Evolutionary conservation across 805 yeast species (phyloP), one percentile per base, ranked within the genome.

Genomic region (Candida fluviatilis): DNA sequence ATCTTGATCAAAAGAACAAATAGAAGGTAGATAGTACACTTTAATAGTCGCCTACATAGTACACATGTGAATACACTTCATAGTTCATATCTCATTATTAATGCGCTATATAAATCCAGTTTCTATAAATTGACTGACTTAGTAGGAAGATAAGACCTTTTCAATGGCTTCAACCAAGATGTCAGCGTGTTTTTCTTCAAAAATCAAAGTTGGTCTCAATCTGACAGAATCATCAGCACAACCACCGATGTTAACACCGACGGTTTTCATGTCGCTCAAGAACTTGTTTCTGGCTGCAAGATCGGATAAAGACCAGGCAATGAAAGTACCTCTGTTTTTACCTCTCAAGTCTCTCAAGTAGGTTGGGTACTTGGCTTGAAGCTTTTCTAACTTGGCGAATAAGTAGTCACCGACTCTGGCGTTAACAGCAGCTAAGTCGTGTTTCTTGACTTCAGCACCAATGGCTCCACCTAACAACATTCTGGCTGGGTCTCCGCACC

Each of bases 401-500:
- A 86, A 64, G 67, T 81, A 84, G 46, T 62, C 73, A 50, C 95
- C 95, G 34, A 82, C 84, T 53, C 70, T 67, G 7, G 64, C 66
- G 39, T 83, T 76, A 46, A 75, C 69, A 25, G 66, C 61, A 34
- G 77, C 72, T 50, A 86, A 73, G 50, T 78, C 75, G 57, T 84
- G 63, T 50, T 77, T 76, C 35, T 67, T 63, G 35, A 84, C 68
- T 66, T 85, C 89, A 48, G 73, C 59, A 52, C 77, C 78, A 56
- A 86, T 83, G 48, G 86, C 79, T 54, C 83, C 80, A 40, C 90
- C 84, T 52, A 87, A 71, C 52, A 85, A 68, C 59, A 84, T 75
- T 65, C 82, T 79, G 42, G 89, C 82, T 60, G 95, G 90, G 66
- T 85, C 95, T 54, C 95, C 95, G 67, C 91, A 84, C 95, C 95